Evolutionary conservation across 495 filamentous ascomycete genomes (phyloP).

Genomic region (Penicillium egyptiacum): DNA sequence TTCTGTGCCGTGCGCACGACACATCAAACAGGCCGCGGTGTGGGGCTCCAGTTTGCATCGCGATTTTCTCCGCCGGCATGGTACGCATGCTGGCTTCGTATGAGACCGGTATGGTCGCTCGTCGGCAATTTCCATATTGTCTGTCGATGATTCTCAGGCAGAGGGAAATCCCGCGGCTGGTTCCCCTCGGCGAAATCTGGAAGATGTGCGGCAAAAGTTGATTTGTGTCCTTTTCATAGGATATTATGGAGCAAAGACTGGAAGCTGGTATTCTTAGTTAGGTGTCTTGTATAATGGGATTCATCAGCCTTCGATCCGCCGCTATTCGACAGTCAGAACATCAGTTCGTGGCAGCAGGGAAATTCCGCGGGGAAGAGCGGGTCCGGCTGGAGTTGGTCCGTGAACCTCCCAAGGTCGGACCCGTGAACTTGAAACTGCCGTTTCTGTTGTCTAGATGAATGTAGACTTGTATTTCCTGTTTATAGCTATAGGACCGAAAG

Average conservation of each 20-base stretch:
- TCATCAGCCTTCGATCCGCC: not conserved
- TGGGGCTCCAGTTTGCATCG: conserved; percentile 14
- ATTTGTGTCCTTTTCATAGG: not conserved
- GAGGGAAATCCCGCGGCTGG: conserved; percentile 1
- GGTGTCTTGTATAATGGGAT: not conserved
- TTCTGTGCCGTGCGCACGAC: conserved; percentile 11
- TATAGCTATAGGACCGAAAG: too few relatives aligned
- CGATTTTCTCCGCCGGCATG: conserved; percentile 10
- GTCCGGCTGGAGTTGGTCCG: not conserved
- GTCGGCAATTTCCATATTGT: conserved; percentile 8
- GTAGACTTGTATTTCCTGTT: too few relatives aligned
- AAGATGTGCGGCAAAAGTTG: not conserved
- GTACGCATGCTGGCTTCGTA: conserved; percentile 12
- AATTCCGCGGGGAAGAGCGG: conserved; percentile 9
- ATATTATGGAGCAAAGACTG: not conserved
- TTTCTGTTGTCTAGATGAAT: too few relatives aligned
- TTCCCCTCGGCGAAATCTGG: not conserved
- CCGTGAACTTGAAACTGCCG: too few relatives aligned
- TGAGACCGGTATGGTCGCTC: conserved; percentile 12
- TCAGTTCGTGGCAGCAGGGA: not conserved
- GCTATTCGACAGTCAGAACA: not conserved
- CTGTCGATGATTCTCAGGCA: not conserved
- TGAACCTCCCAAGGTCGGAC: too few relatives aligned
- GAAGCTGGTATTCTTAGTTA: not conserved
- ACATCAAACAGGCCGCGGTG: conserved; percentile 12